Evolutionary conservation across 148 eudicot species (phyloP), one percentile per base, ranked within the genome.

Genomic region (Heliosperma pusillum): DNA sequence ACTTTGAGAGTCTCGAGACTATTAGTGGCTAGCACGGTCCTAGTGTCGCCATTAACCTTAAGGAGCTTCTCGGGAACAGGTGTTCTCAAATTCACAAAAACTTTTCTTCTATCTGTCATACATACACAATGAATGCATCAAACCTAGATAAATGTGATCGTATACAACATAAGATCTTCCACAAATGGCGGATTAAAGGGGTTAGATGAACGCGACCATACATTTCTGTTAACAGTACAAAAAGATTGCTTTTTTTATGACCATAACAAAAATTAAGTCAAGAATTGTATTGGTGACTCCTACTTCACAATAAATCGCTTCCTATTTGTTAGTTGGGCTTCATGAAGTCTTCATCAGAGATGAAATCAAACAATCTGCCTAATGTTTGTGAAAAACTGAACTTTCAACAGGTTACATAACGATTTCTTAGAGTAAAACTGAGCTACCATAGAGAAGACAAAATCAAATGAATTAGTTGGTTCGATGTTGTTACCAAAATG

Each of bases 1-100:
- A 89, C 84, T 85, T 88, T 88, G 55, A 95, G 84, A 80, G 87
- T 83, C 79, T 86, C 76, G 25, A 77, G 58, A 21, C 72, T 86
- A 71, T 90, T 95, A 29, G 99, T 90, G 77, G 97, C 99, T 74
- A 81, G 80, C 60, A 89, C 90, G 15, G 89, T 89, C 86, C 99
- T 92, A 2, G 84, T 89, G 78, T 89, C 89, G 62, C 82, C 86
- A 53, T 84, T 82, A 25, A 95, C 84, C 81, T 89, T 83, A 75
- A 95, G 78, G 57, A 87, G 84, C 84, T 64, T 81, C 75, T 95
- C 92, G n/a, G 96, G 92, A 63, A 95, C 85, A 79, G 81, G 97
- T 79, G 85, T 87, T 85, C 96, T 85, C 70, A 95, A 27, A 75
- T 83, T 77, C 63, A 86, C 99, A 76, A 62, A 77, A 17, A 80